Conservation (phyloP, 2,329 filamentous ascomycete species). For the Pseudocercospora vitis region DNA sequence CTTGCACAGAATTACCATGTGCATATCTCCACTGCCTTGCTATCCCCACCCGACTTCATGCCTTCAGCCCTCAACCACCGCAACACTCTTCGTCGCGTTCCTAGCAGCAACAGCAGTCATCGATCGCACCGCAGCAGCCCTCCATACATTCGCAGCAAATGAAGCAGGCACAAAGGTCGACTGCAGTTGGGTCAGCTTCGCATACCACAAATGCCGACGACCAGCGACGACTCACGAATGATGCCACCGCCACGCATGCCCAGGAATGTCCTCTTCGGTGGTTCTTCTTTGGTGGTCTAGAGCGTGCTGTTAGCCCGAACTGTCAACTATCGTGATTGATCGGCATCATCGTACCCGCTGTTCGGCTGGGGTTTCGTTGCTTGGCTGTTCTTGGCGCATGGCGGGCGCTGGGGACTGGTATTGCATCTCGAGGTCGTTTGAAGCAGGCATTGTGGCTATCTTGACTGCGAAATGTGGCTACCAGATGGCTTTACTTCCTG, state of each 20-base stretch:
- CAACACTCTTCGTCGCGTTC: background rate
- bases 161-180: slow-evolving; percentile 35
- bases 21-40: no score
- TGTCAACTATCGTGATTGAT: background rate
- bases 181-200: slow-evolving; percentile 16
- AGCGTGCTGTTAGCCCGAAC: slow-evolving; percentile 2
- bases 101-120: slow-evolving; percentile 36
- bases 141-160: slow-evolving; percentile 35
- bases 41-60: no score
- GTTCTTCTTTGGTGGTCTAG: slow-evolving; percentile 22
- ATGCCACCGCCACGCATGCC: slow-evolving; percentile 34
- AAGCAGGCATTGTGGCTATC: slow-evolving; percentile 16
- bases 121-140: slow-evolving; percentile 30
- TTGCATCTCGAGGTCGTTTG: slow-evolving; percentile 29
- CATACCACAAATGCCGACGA: background rate
- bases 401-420: slow-evolving; percentile 24
- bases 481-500: background rate
- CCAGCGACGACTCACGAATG: slow-evolving; percentile 23
- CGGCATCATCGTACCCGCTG: background rate
- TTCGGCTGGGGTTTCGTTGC: slow-evolving; percentile 7
- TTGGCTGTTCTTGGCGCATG: slow-evolving; percentile 18
- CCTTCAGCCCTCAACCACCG: background rate
- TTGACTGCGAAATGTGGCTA: no score
- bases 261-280: slow-evolving; percentile 29
- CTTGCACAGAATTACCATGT: background rate